Base-by-base conservation (phyloP, 208 protist species). In the Leptomonas pyrrhocoris region DNA sequence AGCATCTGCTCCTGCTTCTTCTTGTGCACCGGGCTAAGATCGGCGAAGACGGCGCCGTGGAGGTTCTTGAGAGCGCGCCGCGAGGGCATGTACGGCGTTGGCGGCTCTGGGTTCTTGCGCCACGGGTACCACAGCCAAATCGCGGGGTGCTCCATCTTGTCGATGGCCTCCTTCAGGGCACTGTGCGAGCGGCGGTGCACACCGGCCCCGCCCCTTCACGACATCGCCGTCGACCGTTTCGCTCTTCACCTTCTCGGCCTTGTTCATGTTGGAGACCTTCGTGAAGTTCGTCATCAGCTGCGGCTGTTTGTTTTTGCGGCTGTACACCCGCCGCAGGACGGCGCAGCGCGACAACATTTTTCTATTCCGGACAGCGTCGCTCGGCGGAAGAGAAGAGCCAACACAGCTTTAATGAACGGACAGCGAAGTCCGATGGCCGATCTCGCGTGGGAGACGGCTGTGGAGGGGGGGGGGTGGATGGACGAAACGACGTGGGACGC, bases 71-170 rank as follows among this genome's bases (percentile, higher is more conserved):
- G 79, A 19, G 93, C 93, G 31, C 90, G 88, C 5, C 86, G 82
- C n/a, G 80, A 86, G 8, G 93, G 93, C 88, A 97, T 94, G 69
- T 83, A 85, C 50, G 93, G 93, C 60, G 85, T 94, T 11, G 93
- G 93, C 42, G 89, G 93, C 82, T 97, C 90, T 0, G 93, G 93
- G 73, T 97, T 95, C 74, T 91, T 94, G 64, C 93, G 88, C 90
- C 93, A 97, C 50, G 93, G 93, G 77, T 97, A 97, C 90, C 93
- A 97, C 53, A 95, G 84, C 90, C 93, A 97, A 56, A 97, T 94
- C 18, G 89, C 86, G 2, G 93, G 93, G 67, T 97, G 89, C 80
- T 97, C 90, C 90, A 97, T 97, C 30, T 67, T 71, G 12, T 70
- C 85, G 65, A 97, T 95, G 15, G 81, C 83, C 48, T 91, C 77